Percentiles rank a stretch among this genome's conserved stretches.
These are phyloP conservation scores for Annulohypoxylon nitens DNA, from an alignment of 495 filamentous ascomycete species.

Conservation along the genomic window DNA sequence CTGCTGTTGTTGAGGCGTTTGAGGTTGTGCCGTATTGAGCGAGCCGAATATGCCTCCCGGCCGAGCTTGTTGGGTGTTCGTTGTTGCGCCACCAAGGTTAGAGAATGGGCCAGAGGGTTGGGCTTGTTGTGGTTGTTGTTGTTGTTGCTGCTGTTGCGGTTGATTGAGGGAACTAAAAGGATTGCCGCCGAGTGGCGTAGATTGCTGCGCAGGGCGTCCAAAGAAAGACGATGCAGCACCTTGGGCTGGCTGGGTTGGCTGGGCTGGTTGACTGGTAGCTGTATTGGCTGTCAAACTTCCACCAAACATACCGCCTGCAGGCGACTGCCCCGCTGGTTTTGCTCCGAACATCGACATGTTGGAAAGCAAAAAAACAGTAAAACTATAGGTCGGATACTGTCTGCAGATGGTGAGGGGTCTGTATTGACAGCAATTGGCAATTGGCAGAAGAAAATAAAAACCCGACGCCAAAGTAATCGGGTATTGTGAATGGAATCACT, in stretches of 20 bases:
- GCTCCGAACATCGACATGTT: conserved; percentile 47
- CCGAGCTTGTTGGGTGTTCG: conserved; percentile 32
- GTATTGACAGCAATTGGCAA: conserved; percentile 31
- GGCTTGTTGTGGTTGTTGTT: conserved; percentile 30
- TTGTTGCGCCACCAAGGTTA: conserved; percentile 10
- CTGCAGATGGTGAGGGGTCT: conserved; percentile 1
- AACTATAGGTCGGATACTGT: background rate
- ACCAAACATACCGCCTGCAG: conserved; percentile 29
- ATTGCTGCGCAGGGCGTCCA: conserved; percentile 11
- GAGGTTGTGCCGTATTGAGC: conserved; percentile 30
- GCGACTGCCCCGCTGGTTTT: conserved; percentile 33
- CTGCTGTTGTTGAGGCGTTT: conserved; percentile 35
- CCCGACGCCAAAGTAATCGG: conserved; percentile 18
- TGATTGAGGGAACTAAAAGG: background rate
- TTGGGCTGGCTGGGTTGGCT: conserved; percentile 1
- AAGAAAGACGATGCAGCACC: conserved; percentile 24
- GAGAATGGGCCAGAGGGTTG: conserved; percentile 21
- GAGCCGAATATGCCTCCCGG: conserved; percentile 23
- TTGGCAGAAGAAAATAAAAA: conserved; percentile 25
- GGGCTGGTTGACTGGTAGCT: conserved; percentile 22
- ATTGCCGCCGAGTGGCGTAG: background rate
- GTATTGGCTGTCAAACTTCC: conserved; percentile 17
- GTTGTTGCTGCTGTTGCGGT: conserved; percentile 16
- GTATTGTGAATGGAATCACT: background rate
- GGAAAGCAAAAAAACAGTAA: background rate